Base-by-base conservation (phyloP, 2,329 filamentous ascomycete species). In the Lecanicillium sp. region DNA sequence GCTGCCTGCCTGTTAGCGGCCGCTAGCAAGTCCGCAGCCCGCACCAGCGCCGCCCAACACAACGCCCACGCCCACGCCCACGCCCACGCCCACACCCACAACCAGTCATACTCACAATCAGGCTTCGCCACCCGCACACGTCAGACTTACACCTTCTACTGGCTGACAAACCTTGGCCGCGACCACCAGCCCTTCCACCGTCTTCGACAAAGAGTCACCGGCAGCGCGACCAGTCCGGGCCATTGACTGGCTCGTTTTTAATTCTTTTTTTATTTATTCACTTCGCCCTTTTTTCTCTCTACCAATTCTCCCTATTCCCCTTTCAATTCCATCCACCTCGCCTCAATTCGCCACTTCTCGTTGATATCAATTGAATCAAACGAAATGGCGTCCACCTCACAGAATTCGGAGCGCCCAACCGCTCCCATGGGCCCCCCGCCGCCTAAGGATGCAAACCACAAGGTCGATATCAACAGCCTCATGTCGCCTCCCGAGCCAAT, bases 401-500 rank as follows among this genome's bases (percentile, higher is more conserved):
- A 37, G 17, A 22, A 42, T 43, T 51, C 47, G 55, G 58, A 55
- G 47, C 53, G 22, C 32, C 46, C 40, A 50, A 51, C 29, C 46
- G 43, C 35, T 35, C 43, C 45, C 41, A 40, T 45, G 41, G 48
- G 36, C 36, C 43, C 38, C 38, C 41, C 33, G 43, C 55, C 56
- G 33, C 49, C 52, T 19, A 35, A 31, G 29, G 47, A 50, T 36
- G 46, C 47, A 17, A 22, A 47, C 4, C 70, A 64, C 52, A 72
- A 69, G 47, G 50, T 69, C 38, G 64, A 70, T 44, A 72, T 74
- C 46, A 69, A 56, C 60, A 78, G 64, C 44, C 61, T 81, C 42
- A 78, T 81, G 69, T 81, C 77, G 17, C 77, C 77, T 22, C 77
- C 77, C 17, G 76, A 79, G 28, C 62, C 64, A n/a, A 54, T 65